phyloP scores from a whole-genome alignment of 31 red algal species.

The Porphyra umbilicalis region DNA sequence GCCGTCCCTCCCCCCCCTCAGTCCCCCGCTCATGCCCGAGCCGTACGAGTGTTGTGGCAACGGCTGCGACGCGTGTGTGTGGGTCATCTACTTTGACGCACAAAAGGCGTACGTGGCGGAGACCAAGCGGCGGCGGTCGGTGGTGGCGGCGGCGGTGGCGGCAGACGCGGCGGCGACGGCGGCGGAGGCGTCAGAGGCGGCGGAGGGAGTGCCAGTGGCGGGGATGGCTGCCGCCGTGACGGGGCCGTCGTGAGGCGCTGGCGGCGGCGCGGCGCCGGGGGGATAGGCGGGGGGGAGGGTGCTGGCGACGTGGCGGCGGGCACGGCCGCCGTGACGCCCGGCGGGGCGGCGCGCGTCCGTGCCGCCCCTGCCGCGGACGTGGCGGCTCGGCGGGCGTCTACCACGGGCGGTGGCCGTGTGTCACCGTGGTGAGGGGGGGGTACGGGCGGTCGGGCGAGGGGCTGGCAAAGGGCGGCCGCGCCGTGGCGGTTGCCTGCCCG shows the following conservation, averaged over 20 bases:
- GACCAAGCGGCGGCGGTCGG: constrained; percentile 8
- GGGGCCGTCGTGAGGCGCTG: no score
- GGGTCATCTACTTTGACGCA: constrained; percentile 62
- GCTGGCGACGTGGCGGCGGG: neutral
- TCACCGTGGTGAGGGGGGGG: no score
- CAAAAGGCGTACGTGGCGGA: constrained; percentile 31
- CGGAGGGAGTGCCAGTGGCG: no score
- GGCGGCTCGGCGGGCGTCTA: no score
- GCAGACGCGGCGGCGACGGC: neutral
- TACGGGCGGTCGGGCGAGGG: no score
- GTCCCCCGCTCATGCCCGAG: constrained; percentile 54
- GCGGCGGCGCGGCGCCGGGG: no score
- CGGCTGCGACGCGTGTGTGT: constrained; percentile 74
- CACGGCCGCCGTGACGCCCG: no score
- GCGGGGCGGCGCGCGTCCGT: no score
- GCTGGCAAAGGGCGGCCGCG: no score
- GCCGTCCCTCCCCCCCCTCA: neutral
- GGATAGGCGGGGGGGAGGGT: neutral
- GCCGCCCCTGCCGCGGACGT: no score
- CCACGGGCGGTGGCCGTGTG: no score
- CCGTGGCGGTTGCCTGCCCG: neutral
- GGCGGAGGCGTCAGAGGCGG: neutral
- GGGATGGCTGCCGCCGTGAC: no score
- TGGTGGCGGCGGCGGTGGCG: neutral
- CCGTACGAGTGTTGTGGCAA: constrained; percentile 80